These are phyloP conservation scores for Exophiala sp. DNA, from an alignment of 2,329 filamentous ascomycete species.

Conservation along the genomic window DNA sequence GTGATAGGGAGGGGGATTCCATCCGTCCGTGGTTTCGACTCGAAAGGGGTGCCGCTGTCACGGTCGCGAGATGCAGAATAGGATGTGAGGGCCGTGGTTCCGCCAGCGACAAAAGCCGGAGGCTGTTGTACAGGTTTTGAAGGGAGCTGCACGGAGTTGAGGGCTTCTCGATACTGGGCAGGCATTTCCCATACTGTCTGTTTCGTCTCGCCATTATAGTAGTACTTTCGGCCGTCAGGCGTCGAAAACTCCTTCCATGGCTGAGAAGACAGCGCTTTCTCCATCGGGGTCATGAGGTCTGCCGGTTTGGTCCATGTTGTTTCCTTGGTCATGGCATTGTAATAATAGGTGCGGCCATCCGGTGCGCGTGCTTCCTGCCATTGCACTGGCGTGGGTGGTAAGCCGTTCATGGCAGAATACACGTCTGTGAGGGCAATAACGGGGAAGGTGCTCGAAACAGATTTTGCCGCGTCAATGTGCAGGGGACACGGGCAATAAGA, in stretches of 20 bases:
- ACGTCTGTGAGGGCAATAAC: neutral
- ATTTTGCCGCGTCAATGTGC: neutral
- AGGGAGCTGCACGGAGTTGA: slow-evolving; percentile 54
- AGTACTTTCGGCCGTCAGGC: slow-evolving; percentile 85
- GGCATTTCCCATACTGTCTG: slow-evolving; percentile 95
- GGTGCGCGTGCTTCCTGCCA: slow-evolving; percentile 81
- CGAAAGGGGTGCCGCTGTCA: slow-evolving; percentile 45
- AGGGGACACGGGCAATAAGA: too few relatives aligned
- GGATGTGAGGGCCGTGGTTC: slow-evolving; percentile 41
- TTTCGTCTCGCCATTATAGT: slow-evolving; percentile 89
- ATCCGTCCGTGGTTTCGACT: slow-evolving; percentile 48
- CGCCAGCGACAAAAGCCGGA: slow-evolving; percentile 59
- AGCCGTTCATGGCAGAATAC: slow-evolving; percentile 55
- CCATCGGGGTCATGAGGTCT: slow-evolving; percentile 77
- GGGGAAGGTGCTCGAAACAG: neutral
- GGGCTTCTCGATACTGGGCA: slow-evolving; percentile 70
- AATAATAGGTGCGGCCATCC: slow-evolving; percentile 87
- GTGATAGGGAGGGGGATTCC: slow-evolving; percentile 34
- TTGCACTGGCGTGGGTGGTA: slow-evolving; percentile 49
- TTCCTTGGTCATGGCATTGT: slow-evolving; percentile 77
- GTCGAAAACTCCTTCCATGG: slow-evolving; percentile 92
- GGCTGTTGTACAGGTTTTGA: slow-evolving; percentile 45
- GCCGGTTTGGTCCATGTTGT: slow-evolving; percentile 95
- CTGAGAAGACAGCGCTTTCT: slow-evolving; percentile 76
- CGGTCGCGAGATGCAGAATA: slow-evolving; percentile 43